Conservation (phyloP, 805 yeast species). For the Teunomyces gatunensis region DNA sequence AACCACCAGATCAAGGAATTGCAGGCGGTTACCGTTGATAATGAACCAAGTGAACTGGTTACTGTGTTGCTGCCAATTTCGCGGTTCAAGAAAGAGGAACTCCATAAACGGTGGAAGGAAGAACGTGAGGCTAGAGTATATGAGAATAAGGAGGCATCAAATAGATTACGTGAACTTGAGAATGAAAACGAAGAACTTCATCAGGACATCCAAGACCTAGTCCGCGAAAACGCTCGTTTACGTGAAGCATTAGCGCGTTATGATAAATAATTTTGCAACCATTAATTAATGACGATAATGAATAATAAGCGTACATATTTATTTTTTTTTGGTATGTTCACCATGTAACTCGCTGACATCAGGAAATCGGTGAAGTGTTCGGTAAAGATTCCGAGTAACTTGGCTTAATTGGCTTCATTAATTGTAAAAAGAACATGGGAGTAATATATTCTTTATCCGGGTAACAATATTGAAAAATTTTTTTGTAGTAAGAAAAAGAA, state of each 20-base stretch:
- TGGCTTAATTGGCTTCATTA: too few species aligned
- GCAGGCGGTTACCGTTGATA: conserved; percentile 11
- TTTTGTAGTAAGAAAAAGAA: neutral
- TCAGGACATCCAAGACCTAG: neutral
- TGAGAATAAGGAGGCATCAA: conserved; percentile 56
- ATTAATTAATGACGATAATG: neutral
- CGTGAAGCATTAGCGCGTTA: neutral
- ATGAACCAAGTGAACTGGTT: conserved; percentile 6
- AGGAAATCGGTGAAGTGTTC: too few species aligned
- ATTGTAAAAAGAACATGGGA: too few species aligned
- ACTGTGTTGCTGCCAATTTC: conserved; percentile 2
- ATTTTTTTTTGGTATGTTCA: too few species aligned
- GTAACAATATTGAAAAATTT: conserved; percentile 1
- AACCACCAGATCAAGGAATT: conserved; percentile 27
- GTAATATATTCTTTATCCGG: neutral
- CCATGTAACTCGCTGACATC: too few species aligned
- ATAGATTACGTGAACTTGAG: conserved; percentile 53
- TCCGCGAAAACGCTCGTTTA: neutral
- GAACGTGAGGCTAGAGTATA: conserved; percentile 68
- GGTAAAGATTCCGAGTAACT: too few species aligned
- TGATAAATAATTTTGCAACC: conserved; percentile 3
- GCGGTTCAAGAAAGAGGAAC: conserved; percentile 39
- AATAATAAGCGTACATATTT: neutral
- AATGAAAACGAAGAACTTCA: conserved; percentile 39
- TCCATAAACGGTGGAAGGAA: conserved; percentile 63